A percentile compares a stretch with the other conserved stretches of the same genome.
These are phyloP conservation scores for Fusarium siculi DNA, from an alignment of 2,329 filamentous ascomycete species.

Conservation along the genomic window DNA sequence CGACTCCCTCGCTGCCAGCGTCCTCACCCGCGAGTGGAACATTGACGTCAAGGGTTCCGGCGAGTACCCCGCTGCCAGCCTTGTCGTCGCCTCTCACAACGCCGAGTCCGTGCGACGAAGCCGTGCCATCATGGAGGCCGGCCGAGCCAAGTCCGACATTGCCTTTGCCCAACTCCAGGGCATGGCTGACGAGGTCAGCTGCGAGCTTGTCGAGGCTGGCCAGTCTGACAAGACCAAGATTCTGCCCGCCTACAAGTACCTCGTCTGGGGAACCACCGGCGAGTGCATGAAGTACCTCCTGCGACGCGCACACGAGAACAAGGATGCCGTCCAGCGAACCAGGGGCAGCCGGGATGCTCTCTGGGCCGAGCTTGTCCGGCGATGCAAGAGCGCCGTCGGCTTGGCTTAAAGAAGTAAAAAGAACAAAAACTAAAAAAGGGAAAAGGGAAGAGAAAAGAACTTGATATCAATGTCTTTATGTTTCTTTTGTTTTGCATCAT, in stretches of 20 bases:
- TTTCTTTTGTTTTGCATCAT: conserved; percentile 43
- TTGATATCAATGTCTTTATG: conserved; percentile 38
- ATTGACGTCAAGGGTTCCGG: conserved; percentile 49
- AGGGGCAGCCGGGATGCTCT: conserved; percentile 70
- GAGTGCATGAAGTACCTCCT: conserved; percentile 90
- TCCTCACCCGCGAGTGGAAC: conserved; percentile 68
- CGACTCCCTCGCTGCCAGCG: conserved; percentile 73
- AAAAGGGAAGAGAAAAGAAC: conserved; percentile 24
- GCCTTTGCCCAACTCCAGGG: conserved; percentile 81
- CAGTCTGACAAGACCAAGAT: conserved; percentile 43
- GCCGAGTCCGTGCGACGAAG: conserved; percentile 72
- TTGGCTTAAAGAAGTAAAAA: conserved; percentile 41
- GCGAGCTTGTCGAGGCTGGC: conserved; percentile 61
- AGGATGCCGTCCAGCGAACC: conserved; percentile 74
- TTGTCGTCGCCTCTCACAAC: conserved; percentile 89
- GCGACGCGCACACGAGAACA: conserved; percentile 72
- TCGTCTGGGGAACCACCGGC: conserved; percentile 75
- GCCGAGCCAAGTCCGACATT: conserved; percentile 53
- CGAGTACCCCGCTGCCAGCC: conserved; percentile 65
- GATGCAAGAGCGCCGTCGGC: conserved; percentile 58
- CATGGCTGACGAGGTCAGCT: conserved; percentile 94
- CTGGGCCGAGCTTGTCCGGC: conserved; percentile 68
- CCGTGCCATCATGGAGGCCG: conserved; percentile 61
- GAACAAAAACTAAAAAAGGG: neutral
- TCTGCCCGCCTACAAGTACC: conserved; percentile 75